Base-by-base conservation (phyloP, 2,329 filamentous ascomycete species). In the Emmonsia crescens region DNA sequence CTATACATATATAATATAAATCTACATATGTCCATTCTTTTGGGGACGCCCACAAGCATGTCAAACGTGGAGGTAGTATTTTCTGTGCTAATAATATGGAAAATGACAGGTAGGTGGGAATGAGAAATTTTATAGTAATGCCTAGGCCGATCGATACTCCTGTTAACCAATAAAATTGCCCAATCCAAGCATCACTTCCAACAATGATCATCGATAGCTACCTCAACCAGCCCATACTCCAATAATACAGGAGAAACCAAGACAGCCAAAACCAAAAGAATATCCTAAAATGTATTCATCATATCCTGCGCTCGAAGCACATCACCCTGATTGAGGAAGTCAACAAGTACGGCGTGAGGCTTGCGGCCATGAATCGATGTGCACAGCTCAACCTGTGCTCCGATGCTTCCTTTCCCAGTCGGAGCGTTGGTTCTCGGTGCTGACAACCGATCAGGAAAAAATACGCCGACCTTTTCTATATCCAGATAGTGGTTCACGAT, bases 401-500 rank as follows among this genome's bases (percentile, higher is more conserved):
- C 77, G 52, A 81, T 77, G 62, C 77, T 78, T 14, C 74, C 73
- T n/a, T 67, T 62, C 0, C 75, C 75, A 4, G 70, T 72, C 3
- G 72, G 74, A 8, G 77, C 75, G 61, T 80, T 80, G 0, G 79
- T 80, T 24, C 65, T 71, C 2, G 61, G 63, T 14, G 76, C 75
- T 16, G 67, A 70, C 4, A 68, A 64, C 19, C 76, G 70, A 60
- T 79, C 76, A 5, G 79, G 79, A n/a, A 79, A 66, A 42, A 73
- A 66, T 16, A 78, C 69, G 6, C 77, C 77, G 0, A 76, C 61
- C 36, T 78, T 65, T 57, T 78, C 71, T 10, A 74, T 65, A 63
- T 80, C 75, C 2, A 80, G 68, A 64, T 79, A 79, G 66, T 81
- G 79, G 62, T 80, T 81, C 63, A 80, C 72, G 42, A 80, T 72